Evolutionary conservation across 306 rosid genomes (phyloP).

Genomic region (Geum urbanum): DNA sequence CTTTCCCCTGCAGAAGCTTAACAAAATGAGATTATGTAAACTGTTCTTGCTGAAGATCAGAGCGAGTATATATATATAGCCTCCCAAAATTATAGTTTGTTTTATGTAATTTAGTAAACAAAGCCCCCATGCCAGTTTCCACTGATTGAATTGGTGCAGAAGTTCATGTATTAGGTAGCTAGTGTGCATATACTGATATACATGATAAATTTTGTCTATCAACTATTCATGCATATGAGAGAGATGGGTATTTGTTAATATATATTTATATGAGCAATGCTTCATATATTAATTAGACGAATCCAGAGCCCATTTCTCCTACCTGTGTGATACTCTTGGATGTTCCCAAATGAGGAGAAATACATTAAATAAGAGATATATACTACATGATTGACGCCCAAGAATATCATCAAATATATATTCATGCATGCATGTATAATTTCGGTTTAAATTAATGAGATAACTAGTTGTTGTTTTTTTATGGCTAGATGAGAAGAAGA

Average conservation of each 20-base stretch:
- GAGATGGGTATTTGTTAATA: constrained; percentile 16
- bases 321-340: constrained; percentile 4
- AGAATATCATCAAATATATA: neutral
- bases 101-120: neutral
- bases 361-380: constrained; percentile 2
- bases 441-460: too few species aligned
- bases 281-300: neutral
- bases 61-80: too few species aligned
- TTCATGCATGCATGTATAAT: neutral
- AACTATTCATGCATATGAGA: neutral
- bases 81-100: neutral
- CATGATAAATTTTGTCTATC: neutral
- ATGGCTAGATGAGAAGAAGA: too few species aligned
- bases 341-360: constrained; percentile 18
- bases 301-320: constrained; percentile 11
- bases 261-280: constrained; percentile 1
- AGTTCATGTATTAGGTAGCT: neutral
- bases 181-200: neutral
- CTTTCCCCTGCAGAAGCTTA: too few species aligned
- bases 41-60: too few species aligned
- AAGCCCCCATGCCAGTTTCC: neutral
- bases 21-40: too few species aligned
- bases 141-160: neutral
- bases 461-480: too few species aligned
- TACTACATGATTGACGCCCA: neutral